Evolutionary conservation across 345 rosid species (phyloP), one percentile per base, ranked within the genome.

Genomic region (Reutealis trisperma): DNA sequence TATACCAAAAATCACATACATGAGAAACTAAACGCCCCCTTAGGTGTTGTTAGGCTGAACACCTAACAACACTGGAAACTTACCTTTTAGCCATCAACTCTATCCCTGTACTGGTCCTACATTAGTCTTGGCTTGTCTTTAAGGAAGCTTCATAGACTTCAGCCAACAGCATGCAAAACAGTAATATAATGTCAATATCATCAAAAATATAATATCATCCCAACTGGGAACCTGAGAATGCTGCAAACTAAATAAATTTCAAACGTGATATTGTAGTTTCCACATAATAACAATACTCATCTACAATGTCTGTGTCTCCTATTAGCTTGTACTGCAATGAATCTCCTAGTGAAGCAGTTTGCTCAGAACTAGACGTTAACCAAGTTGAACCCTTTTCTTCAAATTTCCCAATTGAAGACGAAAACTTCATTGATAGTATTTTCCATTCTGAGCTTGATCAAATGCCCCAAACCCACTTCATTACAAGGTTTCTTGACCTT

Each of bases 371-470:
- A 27, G 85, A 77, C 52, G 41, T 59, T 4, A 52, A 70, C 54
- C 25, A 73, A 64, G 59, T 14, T 44, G 25, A 13, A 47, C 18
- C 14, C 8, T n/a, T 44, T 16, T 76, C 70, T 63, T 79, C 60
- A 10, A 59, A 44, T 63, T 67, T 74, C 25, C 52, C n/a, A 5
- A 1, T 8, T 34, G 70, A 64, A 8, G 84, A 80, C 55, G 85
- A 79, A 67, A 76, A 52, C 57, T 79, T 47, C 11, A 65, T 83
- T 14, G 59, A 11, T 3, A 49, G 54, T 10, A 54, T 81, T 37
- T 81, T 85, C 13, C 70, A 79, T 67, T 81, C 81, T 7, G 85
- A 85, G 71, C 71, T 66, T n/a, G 83, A 83, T 74, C 86, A 77
- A 25, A 71, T 67, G 83, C 71, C 60, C 16, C 78, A 44, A 59